Percentiles rank a stretch among this genome's conserved stretches.
phyloP scores from a whole-genome alignment of 164 flowering plant species.

The Taxillus chinensis region DNA sequence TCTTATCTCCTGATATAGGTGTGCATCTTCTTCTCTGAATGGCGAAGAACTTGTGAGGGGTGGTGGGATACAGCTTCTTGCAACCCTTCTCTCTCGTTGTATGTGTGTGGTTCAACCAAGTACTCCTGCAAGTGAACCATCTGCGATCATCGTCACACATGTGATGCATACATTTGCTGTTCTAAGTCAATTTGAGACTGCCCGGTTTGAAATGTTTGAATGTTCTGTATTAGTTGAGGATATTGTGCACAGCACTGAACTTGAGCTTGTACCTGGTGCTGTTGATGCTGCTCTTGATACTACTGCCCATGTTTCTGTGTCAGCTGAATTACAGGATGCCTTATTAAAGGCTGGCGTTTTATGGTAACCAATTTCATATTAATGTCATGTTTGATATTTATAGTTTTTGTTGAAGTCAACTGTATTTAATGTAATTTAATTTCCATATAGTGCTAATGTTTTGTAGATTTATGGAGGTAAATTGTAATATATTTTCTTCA shows the following conservation, averaged over 20 bases:
- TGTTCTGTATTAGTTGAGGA: constrained; percentile 77
- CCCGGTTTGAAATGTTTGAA: constrained; percentile 75
- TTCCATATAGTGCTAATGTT: no score
- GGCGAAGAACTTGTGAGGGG: constrained; percentile 99
- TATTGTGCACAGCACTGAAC: constrained; percentile 89
- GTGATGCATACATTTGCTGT: constrained; percentile 84
- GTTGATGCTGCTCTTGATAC: constrained; percentile 95
- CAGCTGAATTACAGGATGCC: constrained; percentile 74
- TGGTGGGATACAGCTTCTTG: constrained; percentile 87
- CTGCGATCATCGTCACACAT: constrained; percentile 86
- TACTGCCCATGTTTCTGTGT: constrained; percentile 75
- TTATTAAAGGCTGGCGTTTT: constrained; percentile 79
- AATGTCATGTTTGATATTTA: no score
- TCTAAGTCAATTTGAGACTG: constrained; percentile 88
- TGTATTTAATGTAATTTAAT: no score
- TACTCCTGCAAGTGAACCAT: constrained; percentile 76
- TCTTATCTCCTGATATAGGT: constrained; percentile 30
- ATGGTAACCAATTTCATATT: constrained; percentile 35
- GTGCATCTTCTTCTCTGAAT: constrained; percentile 87
- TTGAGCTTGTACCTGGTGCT: constrained; percentile 88
- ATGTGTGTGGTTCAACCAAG: constrained; percentile 95
- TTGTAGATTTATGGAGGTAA: no score
- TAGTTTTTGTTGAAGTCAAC: no score
- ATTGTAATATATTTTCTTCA: no score
- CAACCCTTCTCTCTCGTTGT: constrained; percentile 88